phyloP scores from a whole-genome alignment of 2,329 filamentous ascomycete genomes.

The Fusarium secorum region DNA sequence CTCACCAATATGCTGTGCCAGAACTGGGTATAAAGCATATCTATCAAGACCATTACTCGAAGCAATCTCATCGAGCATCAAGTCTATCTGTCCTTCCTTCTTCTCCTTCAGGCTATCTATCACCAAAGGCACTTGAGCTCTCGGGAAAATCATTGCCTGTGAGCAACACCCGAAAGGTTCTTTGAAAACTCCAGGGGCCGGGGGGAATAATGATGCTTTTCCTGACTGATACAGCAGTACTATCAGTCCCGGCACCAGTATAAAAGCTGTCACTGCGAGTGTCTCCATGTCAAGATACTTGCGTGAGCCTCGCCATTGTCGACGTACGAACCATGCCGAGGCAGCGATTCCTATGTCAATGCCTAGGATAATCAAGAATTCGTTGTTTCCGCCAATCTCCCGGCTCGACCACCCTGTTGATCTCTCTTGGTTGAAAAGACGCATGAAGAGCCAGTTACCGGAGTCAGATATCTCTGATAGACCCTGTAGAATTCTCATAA shows the following conservation, averaged over 20 bases:
- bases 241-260: constrained; percentile 12
- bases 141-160: constrained; percentile 15
- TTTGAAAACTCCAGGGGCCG: not conserved
- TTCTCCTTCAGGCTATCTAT: not conserved
- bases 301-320: not conserved
- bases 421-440: constrained; percentile 17
- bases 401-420: constrained; percentile 14
- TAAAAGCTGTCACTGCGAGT: not conserved
- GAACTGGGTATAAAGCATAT: constrained; percentile 20
- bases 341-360: not conserved
- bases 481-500: not conserved
- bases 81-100: constrained; percentile 9
- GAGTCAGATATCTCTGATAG: not conserved
- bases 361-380: constrained; percentile 4
- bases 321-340: not conserved
- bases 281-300: not conserved
- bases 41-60: not conserved
- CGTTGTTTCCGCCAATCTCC: constrained; percentile 10
- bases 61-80: constrained; percentile 13
- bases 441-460: constrained; percentile 11
- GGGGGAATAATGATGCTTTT: constrained; percentile 15
- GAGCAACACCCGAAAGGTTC: constrained; percentile 21
- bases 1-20: constrained; percentile 20
- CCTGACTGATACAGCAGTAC: constrained; percentile 14
- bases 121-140: not conserved